Evolutionary conservation across 73 alveolate species (phyloP).

Genomic region (Paramecium bursaria): DNA sequence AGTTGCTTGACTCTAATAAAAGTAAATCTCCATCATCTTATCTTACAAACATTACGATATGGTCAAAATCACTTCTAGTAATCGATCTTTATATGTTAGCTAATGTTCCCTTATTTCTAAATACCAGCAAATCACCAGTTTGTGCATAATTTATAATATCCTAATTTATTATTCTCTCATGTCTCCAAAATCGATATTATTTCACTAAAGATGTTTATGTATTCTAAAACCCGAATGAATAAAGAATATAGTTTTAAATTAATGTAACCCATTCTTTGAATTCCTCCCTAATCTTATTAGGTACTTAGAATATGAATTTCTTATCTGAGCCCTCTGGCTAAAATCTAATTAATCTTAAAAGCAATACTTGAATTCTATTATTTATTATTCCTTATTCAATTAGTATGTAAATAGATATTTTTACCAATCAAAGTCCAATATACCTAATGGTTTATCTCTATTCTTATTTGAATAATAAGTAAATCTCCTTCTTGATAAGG

Average conservation of each 20-base stretch:
- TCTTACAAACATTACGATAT: slow-evolving; percentile 44
- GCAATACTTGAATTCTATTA: slow-evolving; percentile 6
- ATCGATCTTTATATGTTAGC: slow-evolving; percentile 21
- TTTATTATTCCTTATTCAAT: background rate
- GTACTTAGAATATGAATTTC: slow-evolving; percentile 28
- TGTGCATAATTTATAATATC: slow-evolving; percentile 6
- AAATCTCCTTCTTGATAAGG: slow-evolving; percentile 2
- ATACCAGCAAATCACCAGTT: slow-evolving; percentile 44
- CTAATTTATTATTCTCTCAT: slow-evolving; percentile 26
- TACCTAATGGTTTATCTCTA: slow-evolving; percentile 42
- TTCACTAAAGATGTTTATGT: background rate
- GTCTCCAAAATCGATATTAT: slow-evolving; percentile 58
- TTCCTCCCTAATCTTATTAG: background rate
- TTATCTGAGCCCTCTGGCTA: slow-evolving; percentile 37
- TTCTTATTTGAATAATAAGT: slow-evolving; percentile 25
- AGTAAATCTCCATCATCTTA: slow-evolving; percentile 19
- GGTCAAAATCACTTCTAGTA: slow-evolving; percentile 58
- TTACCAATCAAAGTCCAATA: slow-evolving; percentile 19
- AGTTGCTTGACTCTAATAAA: slow-evolving; percentile 36
- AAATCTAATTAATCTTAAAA: slow-evolving; percentile 9
- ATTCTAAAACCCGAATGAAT: slow-evolving; percentile 22
- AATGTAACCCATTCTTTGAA: slow-evolving; percentile 33
- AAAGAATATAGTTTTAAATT: background rate
- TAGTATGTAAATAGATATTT: slow-evolving; percentile 8
- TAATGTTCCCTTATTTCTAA: slow-evolving; percentile 21